Conservation (phyloP, 1,139 yeast species). For the Blastobotrys illinoisensis region DNA sequence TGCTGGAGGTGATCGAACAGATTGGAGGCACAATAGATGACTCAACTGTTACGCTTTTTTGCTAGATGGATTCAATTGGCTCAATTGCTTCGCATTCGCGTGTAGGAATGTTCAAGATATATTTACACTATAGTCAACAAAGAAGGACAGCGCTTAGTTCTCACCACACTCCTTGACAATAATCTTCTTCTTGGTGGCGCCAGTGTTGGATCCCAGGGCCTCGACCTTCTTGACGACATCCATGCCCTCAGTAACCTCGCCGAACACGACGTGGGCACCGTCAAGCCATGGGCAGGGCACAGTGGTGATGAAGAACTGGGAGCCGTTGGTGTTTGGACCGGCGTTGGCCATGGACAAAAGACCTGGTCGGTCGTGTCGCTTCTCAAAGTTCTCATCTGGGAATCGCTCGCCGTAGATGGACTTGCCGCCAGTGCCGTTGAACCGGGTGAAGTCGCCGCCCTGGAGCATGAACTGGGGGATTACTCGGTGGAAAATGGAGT, state of each 20-base stretch:
- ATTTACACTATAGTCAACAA: background rate
- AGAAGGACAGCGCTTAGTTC: background rate
- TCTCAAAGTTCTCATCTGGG: conserved; percentile 89
- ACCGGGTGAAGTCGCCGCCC: conserved; percentile 90
- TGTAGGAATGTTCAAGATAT: too few species aligned
- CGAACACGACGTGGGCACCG: conserved; percentile 98
- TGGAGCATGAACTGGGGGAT: conserved; percentile 97
- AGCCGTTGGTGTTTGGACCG: conserved; percentile 99
- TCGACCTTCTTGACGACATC: conserved; percentile 92
- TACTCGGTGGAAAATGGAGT: conserved; percentile 94
- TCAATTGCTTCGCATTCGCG: too few species aligned
- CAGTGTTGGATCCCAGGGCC: conserved; percentile 74
- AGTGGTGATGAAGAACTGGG: conserved; percentile 97
- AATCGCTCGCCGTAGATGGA: conserved; percentile 95
- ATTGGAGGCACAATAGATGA: too few species aligned
- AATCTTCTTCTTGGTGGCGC: conserved; percentile 74
- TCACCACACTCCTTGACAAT: conserved; percentile 78
- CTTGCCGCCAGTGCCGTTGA: conserved; percentile 92
- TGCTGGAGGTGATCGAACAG: too few species aligned
- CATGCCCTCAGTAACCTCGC: conserved; percentile 88
- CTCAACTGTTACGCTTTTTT: too few species aligned
- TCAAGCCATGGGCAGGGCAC: conserved; percentile 95
- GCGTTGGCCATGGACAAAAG: conserved; percentile 98
- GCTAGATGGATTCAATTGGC: background rate
- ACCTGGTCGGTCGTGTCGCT: conserved; percentile 88